Evolutionary conservation across 164 flowering plant genomes (phyloP), one percentile per base, ranked within the genome.

Genomic region (Macadamia integrifolia): DNA sequence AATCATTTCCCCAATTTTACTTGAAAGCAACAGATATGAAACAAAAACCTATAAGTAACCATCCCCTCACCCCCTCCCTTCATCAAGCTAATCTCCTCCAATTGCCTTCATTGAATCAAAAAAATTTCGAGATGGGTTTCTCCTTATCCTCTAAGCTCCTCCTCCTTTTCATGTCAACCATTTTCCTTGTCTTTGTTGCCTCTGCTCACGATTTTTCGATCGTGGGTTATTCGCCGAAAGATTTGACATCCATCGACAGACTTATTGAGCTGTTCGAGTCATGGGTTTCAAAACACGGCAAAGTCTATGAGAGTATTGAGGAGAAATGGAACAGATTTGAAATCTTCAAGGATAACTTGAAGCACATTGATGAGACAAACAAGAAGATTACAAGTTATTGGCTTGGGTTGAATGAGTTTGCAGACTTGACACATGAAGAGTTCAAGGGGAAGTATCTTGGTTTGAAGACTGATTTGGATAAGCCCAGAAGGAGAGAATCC

Each of bases 321-420:
- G 93, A 88, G 80, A 88, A 90, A 76, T 48, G 78, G 65, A 83
- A 78, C 6, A 79, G 89, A 71, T 90, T 90, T 57, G 89, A 87
- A 75, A 68, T 90, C 49, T 90, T 90, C 67, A 83, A 82, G 82
- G 97, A 87, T n/a, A 90, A 90, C 43, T 70, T 90, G 77, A 72
- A 79, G 72, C 89, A 86, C 69, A 87, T 90, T 23, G 92, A 90
- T 52, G 87, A 84, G 79, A 82, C 80, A 6, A 90, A 90, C 68
- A 83, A 84, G 83, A 75, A 69, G 71, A 74, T 73, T 35, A 77
- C 58, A 31, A 88, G 68, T 77, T 90, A 88, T 68, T 88, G 96
- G 93, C 90, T 90, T 56, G 91, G 88, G n/a, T 61, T 90, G 70
- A 90, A 84, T 60, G 88, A 81, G 78, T 90, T 87, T 66, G 89